phyloP scores from a whole-genome alignment of 257 asterid species.

The Datura wrightii region DNA sequence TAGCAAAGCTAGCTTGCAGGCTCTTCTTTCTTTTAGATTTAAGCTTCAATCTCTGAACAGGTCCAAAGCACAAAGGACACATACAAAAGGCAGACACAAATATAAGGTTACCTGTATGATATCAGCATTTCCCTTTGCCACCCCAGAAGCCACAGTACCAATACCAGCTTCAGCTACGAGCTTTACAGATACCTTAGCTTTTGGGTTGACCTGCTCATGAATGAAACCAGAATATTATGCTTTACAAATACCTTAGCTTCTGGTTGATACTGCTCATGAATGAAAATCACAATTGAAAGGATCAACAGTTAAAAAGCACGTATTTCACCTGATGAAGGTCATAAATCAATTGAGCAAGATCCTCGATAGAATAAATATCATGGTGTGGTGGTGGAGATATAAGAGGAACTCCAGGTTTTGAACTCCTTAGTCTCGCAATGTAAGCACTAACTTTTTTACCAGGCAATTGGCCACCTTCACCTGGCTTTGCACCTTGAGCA shows the following conservation, averaged over 20 bases:
- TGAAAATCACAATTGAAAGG: background rate
- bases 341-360: slow-evolving; percentile 97
- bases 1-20: background rate
- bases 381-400: slow-evolving; percentile 99
- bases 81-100: slow-evolving; percentile 8
- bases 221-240: background rate
- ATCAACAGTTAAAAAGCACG: background rate
- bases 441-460: slow-evolving; percentile 99
- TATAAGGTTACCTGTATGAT: slow-evolving; percentile 73
- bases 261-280: slow-evolving; percentile 68
- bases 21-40: background rate
- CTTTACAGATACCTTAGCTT: slow-evolving; percentile 95
- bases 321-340: slow-evolving; percentile 95
- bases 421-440: slow-evolving; percentile 93
- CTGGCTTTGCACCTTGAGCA: slow-evolving; percentile 99
- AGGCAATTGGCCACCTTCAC: slow-evolving; percentile 99
- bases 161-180: slow-evolving; percentile 99
- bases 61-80: background rate
- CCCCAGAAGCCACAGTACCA: slow-evolving; percentile 99
- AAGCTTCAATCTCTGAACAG: slow-evolving; percentile 19
- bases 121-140: slow-evolving; percentile 99
- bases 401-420: slow-evolving; percentile 99
- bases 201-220: slow-evolving; percentile 83
- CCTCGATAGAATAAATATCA: slow-evolving; percentile 97
- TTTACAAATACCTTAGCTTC: slow-evolving; percentile 81